These are phyloP conservation scores for Neostapfia colusana DNA, from an alignment of 176 grass and related monocot species.

Conservation along the genomic window DNA sequence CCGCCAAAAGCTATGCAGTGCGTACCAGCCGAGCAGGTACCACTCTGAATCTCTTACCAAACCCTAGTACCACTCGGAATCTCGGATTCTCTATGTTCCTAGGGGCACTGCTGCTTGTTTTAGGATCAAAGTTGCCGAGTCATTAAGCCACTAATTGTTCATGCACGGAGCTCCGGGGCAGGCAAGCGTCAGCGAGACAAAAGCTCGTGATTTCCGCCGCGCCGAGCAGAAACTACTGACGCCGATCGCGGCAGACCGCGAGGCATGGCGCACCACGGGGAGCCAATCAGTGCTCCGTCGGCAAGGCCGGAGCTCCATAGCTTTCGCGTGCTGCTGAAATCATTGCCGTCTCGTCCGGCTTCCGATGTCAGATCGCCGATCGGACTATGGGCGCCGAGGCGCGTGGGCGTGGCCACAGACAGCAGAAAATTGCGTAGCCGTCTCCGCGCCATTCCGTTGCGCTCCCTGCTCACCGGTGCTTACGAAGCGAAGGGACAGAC, in stretches of 20 bases:
- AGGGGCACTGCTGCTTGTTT: not conserved
- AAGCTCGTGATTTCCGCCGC: not conserved
- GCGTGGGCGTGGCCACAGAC: not conserved
- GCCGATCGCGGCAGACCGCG: not conserved
- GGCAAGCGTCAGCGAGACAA: not conserved
- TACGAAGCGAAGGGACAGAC: not conserved
- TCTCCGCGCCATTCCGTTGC: not conserved
- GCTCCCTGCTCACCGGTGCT: not conserved
- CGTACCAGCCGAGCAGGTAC: not conserved
- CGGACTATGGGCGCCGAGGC: not conserved
- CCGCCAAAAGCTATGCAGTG: not conserved
- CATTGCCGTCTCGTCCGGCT: not conserved
- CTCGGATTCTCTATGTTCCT: not conserved
- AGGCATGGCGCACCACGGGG: not conserved
- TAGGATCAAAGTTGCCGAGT: not conserved
- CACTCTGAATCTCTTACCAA: no score
- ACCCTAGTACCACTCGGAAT: not conserved
- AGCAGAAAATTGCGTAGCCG: not conserved
- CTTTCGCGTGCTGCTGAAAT: not conserved
- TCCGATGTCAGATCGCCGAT: not conserved
- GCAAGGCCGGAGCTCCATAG: not conserved
- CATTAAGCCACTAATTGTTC: not conserved
- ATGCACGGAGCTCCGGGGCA: not conserved
- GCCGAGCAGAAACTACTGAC: not conserved
- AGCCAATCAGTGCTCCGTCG: slow-evolving; percentile 7